Base-by-base conservation (phyloP, 805 yeast genomes). In the Wickerhamomyces kurtzmanii region DNA sequence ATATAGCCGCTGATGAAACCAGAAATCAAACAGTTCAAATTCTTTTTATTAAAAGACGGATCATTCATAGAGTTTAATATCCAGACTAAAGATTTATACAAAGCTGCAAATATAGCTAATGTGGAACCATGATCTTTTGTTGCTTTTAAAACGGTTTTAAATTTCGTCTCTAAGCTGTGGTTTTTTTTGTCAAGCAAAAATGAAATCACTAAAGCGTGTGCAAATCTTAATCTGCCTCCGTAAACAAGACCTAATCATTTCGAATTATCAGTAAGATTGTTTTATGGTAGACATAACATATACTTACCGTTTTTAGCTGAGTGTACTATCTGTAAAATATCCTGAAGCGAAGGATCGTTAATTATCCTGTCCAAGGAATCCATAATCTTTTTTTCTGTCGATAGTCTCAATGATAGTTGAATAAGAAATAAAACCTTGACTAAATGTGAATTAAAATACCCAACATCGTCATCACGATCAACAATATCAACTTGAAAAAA, bases 191-290 rank as follows among this genome's bases (percentile, higher is more conserved):
- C 8, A 24, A 73, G 75, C 16, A 75, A 53, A 19, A 73, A 47
- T 26, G 70, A 67, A 51, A 75, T 74, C 25, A 75, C 83, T 27
- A 75, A 45, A 1, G 81, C 75, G 49, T 75, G 83, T 27, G 75
- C 66, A 42, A 75, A 73, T 27, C 83, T 55, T 22, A 75, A 52
- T 39, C 69, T 64, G 4, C 75, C 76, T 3, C 83, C 83, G 36
- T 75, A 75, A 6, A 71, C 72, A 6, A 67, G 53, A 12, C 76
- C 75, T 38, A 37, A 61, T 61, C 26, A 66, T 42, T 1, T 65
- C 55, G 10, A 64, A 51, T 34, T 57, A 47, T 19, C 55, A 17
- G 23, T 10, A 21, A 5, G 20, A 15, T 25, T 23, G 16, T 25
- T 11, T 4, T 9, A 16, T 6, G 19, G 50, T 34, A 30, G 58